phyloP scores from a whole-genome alignment of 495 filamentous ascomycete species.

The Xylaria venustula region DNA sequence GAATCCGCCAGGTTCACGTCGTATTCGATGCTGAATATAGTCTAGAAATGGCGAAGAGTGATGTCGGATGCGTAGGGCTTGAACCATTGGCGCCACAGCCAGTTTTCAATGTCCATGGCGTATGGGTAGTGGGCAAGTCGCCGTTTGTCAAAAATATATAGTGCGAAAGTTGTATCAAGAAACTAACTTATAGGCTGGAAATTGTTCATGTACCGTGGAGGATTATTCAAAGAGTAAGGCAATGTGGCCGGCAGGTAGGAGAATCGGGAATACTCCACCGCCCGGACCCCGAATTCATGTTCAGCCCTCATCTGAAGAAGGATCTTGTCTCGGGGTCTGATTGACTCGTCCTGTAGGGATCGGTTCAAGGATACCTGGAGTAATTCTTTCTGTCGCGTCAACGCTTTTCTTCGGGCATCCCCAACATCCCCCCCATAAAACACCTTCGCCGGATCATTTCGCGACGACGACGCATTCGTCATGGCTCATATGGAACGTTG shows the following conservation, averaged over 20 bases:
- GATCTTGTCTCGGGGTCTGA: not conserved
- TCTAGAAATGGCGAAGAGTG: not conserved
- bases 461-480: too few relatives aligned
- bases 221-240: not conserved
- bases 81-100: not conserved
- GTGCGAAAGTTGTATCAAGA: not conserved
- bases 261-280: not conserved
- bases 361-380: not conserved
- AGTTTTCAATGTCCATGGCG: not conserved
- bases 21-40: not conserved
- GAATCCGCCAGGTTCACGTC: not conserved
- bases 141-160: not conserved
- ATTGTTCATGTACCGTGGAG: not conserved
- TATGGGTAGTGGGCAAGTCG: not conserved
- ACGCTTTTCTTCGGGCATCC: not conserved
- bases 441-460: too few relatives aligned
- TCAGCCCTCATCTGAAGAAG: not conserved
- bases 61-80: not conserved
- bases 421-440: too few relatives aligned
- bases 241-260: not conserved
- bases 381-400: not conserved
- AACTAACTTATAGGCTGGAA: not conserved
- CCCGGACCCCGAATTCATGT: not conserved
- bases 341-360: not conserved
- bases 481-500: too few relatives aligned